phyloP scores from a whole-genome alignment of 2,329 filamentous ascomycete species.

The Pseudocercospora macadamiae region DNA sequence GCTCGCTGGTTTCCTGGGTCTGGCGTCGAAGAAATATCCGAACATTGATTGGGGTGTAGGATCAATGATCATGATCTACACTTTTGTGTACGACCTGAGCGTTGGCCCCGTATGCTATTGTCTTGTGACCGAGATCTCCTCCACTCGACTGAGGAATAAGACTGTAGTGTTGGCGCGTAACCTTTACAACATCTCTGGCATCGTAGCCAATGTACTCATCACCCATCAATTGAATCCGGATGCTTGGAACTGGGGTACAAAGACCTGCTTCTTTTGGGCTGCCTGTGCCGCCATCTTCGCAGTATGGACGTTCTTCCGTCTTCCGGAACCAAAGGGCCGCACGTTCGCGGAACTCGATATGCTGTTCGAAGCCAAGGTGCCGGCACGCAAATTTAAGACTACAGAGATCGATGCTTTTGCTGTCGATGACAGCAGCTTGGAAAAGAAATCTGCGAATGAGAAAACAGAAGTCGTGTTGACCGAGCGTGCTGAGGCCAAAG shows the following conservation, averaged over 20 bases:
- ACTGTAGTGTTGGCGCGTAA: conserved; percentile 34
- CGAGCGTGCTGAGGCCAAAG: not conserved
- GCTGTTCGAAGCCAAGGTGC: conserved; percentile 45
- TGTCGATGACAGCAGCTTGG: not conserved
- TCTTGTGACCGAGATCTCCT: conserved; percentile 35
- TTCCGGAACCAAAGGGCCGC: conserved; percentile 47
- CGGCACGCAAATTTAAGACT: conserved; percentile 43
- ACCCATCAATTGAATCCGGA: conserved; percentile 26
- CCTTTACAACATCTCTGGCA: conserved; percentile 31
- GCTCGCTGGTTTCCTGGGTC: conserved; percentile 30
- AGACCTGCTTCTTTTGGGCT: conserved; percentile 45
- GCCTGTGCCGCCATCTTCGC: conserved; percentile 39
- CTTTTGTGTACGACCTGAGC: conserved; percentile 29
- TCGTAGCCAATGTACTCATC: conserved; percentile 26
- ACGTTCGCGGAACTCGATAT: conserved; percentile 49
- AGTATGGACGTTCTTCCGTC: conserved; percentile 47
- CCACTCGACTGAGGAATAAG: conserved; percentile 34
- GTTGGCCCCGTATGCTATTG: conserved; percentile 32
- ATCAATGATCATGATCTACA: conserved; percentile 26
- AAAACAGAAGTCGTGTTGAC: not conserved
- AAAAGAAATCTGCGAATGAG: not conserved
- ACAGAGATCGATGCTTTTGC: conserved; percentile 20
- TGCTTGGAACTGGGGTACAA: conserved; percentile 26
- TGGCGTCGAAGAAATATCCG: conserved; percentile 14
- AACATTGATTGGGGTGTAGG: conserved; percentile 28